phyloP scores from a whole-genome alignment of 257 asterid species.

The Apocynum venetum region DNA sequence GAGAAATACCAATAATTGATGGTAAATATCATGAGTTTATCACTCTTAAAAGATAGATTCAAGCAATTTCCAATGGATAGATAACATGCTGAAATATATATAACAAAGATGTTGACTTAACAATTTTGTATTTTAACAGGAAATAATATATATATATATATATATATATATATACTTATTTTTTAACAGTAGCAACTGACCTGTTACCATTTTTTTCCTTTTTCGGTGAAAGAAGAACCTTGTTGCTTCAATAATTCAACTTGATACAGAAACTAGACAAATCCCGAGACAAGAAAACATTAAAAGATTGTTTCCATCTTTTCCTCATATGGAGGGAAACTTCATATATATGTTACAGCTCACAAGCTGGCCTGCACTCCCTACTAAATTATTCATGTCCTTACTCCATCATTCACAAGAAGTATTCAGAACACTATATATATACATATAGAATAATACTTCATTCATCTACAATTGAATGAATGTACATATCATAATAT shows the following conservation, averaged over 20 bases:
- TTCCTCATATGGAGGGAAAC: conserved; percentile 16
- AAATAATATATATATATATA: neutral
- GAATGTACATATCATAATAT: no score
- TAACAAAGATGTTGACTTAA: neutral
- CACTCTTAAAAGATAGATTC: no score
- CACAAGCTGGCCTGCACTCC: conserved; percentile 27
- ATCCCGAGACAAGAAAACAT: conserved; percentile 27
- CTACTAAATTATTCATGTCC: conserved; percentile 8
- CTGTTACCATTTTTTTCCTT: neutral
- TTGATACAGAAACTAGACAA: conserved; percentile 21
- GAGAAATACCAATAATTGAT: no score
- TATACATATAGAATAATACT: no score
- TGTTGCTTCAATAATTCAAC: conserved; percentile 35
- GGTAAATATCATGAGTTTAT: no score
- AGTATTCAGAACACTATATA: no score
- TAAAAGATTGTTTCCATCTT: conserved; percentile 25
- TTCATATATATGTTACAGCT: conserved; percentile 16
- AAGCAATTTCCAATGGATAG: neutral
- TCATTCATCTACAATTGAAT: no score
- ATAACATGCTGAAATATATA: neutral
- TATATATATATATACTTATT: no score
- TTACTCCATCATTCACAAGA: neutral
- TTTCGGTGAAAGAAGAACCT: neutral
- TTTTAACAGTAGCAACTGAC: neutral
- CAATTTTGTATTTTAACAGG: neutral